Base-by-base conservation (phyloP, 768 basidiomycete species). In the Collybia sordida region DNA sequence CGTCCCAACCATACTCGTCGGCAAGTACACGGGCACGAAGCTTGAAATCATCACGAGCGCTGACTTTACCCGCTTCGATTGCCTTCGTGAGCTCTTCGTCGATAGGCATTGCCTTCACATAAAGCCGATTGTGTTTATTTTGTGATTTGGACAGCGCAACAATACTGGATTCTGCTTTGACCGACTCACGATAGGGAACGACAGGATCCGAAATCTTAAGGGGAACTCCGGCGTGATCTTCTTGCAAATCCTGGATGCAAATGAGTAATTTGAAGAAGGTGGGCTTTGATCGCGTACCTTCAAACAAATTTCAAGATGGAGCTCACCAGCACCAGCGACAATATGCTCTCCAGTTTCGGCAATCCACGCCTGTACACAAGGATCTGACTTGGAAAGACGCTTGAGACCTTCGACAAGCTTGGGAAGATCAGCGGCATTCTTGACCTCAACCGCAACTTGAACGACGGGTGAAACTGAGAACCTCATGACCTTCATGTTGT, bases 401-500 rank as follows among this genome's bases (percentile, higher is more conserved):
- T 99, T 99, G 62, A 99, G 90, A 79, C 97, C 97, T 82, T 99
- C 97, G 55, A 98, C 97, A 58, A 99, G 90, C 78, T 99, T 99
- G 66, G 97, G 97, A 41, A 99, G 82, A 82, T 99, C 97, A 52
- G 92, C 84, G 51, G 97, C 93, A 72, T 98, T 99, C 88, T 98
- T 98, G 73, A 98, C 97, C 73, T 99, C 97, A 61, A 99, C 97
- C 58, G 97, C 93, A 65, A 98, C 93, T 69, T 86, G 97, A 39
- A 99, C 97, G 79, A 99, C 97, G 60, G 97, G 97, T 24, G 97
- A 98, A 49, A 99, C 97, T 70, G 95, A 98, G 84, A 98, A 98
- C 77, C 90, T 93, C 97, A 99, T 99, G 72, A 99, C 94, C 78
- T 79, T 93, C 94, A 99, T 97, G 82, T 99, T 99, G 82, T 99